Percentiles rank a stretch among this genome's conserved stretches.
Evolutionary conservation across 2,329 filamentous ascomycete genomes (phyloP).

Genomic region (Domatiomyces globalis): DNA sequence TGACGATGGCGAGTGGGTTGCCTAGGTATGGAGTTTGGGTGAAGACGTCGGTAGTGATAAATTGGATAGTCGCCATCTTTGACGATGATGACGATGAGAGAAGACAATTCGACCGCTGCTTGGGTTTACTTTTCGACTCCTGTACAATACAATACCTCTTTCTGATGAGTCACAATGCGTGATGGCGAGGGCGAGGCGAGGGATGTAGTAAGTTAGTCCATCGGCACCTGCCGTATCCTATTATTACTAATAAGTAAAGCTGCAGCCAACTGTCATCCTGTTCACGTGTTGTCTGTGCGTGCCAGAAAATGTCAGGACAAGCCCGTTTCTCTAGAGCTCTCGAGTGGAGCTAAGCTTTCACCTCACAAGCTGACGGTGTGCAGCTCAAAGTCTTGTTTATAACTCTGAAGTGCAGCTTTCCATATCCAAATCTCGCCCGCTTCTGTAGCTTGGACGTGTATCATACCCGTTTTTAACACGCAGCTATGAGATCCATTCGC

Average conservation of each 20-base stretch:
- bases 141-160: too few species aligned
- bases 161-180: too few species aligned
- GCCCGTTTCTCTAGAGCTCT: background rate
- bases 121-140: too few species aligned
- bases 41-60: constrained; percentile 31
- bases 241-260: too few species aligned
- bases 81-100: too few species aligned
- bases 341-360: background rate
- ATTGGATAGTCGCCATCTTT: constrained; percentile 7
- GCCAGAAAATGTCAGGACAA: background rate
- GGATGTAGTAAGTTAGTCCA: constrained; percentile 1
- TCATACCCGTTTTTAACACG: background rate
- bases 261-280: too few species aligned
- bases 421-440: background rate
- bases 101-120: too few species aligned
- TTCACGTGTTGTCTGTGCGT: background rate
- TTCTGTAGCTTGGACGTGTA: background rate
- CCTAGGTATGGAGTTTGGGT: constrained; percentile 30
- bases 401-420: too few species aligned
- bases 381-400: too few species aligned
- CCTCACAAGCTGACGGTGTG: too few species aligned
- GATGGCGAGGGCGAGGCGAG: too few species aligned
- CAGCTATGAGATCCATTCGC: constrained; percentile 5
- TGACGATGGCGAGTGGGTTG: constrained; percentile 44
- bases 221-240: background rate